Evolutionary conservation across 1,284 basidiomycete genomes (phyloP).

Genomic region (Chalciporus sp.): DNA sequence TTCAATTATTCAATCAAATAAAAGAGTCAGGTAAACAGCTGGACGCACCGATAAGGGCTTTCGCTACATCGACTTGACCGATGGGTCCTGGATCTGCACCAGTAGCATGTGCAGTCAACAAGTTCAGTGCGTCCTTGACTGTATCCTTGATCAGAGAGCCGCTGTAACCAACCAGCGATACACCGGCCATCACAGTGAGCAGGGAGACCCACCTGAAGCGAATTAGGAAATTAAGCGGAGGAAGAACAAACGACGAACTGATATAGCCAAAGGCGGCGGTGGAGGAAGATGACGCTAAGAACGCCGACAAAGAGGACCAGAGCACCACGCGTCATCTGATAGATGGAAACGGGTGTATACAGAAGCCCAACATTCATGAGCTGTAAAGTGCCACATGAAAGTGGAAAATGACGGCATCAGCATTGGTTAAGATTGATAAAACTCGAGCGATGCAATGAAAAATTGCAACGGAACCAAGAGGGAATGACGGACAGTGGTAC

Average conservation of each 20-base stretch:
- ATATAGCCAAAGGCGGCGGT: conserved; percentile 76
- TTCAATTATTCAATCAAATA: conserved; percentile 4
- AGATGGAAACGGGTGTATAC: conserved; percentile 96
- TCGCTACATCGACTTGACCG: conserved; percentile 61
- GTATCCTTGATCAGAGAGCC: conserved; percentile 85
- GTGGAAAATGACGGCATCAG: conserved; percentile 21
- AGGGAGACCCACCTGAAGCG: conserved; percentile 83
- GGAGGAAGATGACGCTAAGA: conserved; percentile 91
- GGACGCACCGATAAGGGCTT: conserved; percentile 65
- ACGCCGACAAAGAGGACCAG: conserved; percentile 96
- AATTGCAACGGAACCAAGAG: conserved; percentile 11
- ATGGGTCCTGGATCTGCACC: conserved; percentile 39
- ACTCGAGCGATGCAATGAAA: conserved; percentile 12
- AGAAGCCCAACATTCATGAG: conserved; percentile 95
- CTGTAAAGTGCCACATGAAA: conserved; percentile 40
- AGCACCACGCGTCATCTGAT: conserved; percentile 97
- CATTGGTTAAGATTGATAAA: conserved; percentile 14
- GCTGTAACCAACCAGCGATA: conserved; percentile 89
- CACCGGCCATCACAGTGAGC: conserved; percentile 87
- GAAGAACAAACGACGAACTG: conserved; percentile 53
- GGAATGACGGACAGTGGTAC: conserved; percentile 69
- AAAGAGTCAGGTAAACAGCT: conserved; percentile 4
- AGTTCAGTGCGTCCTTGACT: conserved; percentile 46
- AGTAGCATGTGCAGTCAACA: conserved; percentile 25
- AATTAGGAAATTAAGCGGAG: conserved; percentile 6